These are phyloP conservation scores for Pseudocercospora musae DNA, from an alignment of 2,329 filamentous ascomycete genomes.

Conservation along the genomic window DNA sequence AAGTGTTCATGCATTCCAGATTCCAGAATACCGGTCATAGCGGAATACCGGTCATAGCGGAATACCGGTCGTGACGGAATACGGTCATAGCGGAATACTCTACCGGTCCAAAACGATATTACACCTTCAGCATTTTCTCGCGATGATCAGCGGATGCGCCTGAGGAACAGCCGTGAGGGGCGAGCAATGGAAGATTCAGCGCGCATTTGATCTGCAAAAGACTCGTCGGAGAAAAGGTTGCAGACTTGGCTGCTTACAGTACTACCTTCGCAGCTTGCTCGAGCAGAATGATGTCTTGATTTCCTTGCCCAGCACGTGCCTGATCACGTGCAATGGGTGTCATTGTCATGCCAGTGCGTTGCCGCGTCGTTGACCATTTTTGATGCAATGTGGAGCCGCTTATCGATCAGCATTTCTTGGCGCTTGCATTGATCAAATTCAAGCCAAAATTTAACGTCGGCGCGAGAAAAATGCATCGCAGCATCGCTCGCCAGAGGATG, in stretches of 20 bases:
- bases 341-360: background rate
- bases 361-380: background rate
- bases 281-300: background rate
- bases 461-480: background rate
- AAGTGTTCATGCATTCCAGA: too few relatives aligned
- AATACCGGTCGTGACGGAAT: too few relatives aligned
- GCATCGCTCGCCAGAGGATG: too few relatives aligned
- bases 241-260: background rate
- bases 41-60: too few relatives aligned
- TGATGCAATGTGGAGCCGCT: conserved; percentile 1
- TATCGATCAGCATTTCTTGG: background rate
- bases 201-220: background rate
- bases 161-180: too few relatives aligned
- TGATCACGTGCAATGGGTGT: background rate
- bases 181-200: too few relatives aligned
- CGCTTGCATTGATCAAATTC: background rate
- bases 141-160: too few relatives aligned
- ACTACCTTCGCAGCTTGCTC: background rate
- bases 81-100: too few relatives aligned
- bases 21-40: too few relatives aligned
- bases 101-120: too few relatives aligned
- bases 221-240: background rate
- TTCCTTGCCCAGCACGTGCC: background rate
- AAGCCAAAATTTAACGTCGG: background rate
- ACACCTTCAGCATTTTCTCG: too few relatives aligned